Evolutionary conservation across 1,284 basidiomycete genomes (phyloP), one percentile per base, ranked within the genome.

Genomic region (Fomitopsis pinicola): DNA sequence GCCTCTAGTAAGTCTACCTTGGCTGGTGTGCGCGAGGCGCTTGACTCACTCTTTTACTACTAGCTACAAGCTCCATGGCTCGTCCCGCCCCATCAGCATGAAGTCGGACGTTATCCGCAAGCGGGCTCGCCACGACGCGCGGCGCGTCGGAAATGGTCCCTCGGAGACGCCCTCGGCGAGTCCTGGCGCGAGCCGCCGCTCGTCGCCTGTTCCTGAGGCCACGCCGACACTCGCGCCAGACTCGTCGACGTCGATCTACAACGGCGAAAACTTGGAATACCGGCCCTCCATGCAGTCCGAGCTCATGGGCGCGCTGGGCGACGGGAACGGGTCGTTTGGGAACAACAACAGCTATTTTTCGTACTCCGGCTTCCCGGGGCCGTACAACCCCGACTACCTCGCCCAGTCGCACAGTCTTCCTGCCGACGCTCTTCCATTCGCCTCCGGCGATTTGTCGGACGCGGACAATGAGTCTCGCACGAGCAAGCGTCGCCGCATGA

Each of bases 101-200:
- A 92, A 92, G 73, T 91, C 89, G 10, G 90, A 92, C 66, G 85
- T 92, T 53, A 91, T 92, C 67, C 87, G 90, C 66, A 92, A 92
- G 69, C 86, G 90, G 42, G 89, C 90, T 3, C 80, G 90, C 4
- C 88, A 91, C 67, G 89, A 92, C 62, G 85, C 86, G 22, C 81
- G 87, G 35, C 81, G 86, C 33, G 68, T 74, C 61, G 79, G 78
- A 19, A 76, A 76, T 63, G 78, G 76, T 28, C 71, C 76, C 46
- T 77, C 81, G 58, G 86, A 87, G 67, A 87, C 86, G 0, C 84
- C 87, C 2, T 90, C 89, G 22, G 86, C 83, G 2, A 88, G 85
- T 67, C 88, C 88, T 0, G 87, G 86, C 22, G 85, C 84, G 26
- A 88, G 85, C 69, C 83, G 87, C n/a, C 86, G 88, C 33, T 76